Evolutionary conservation across 306 rosid genomes (phyloP).

Genomic region (Dalbergia cultrata): DNA sequence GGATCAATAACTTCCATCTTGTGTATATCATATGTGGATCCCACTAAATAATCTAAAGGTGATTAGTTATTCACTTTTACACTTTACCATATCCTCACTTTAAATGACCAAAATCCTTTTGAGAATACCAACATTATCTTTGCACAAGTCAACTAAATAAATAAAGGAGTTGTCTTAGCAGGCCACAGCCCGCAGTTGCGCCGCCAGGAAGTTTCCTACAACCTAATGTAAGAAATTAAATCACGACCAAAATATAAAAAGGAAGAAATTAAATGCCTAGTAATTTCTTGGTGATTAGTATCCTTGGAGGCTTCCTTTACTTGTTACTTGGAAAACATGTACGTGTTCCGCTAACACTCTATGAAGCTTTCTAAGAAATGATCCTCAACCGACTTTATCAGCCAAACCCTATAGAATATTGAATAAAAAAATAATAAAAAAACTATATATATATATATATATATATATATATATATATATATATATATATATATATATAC

Average conservation of each 20-base stretch:
- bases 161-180: neutral
- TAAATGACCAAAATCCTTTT: too few relatives aligned
- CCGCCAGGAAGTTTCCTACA: conserved; percentile 18
- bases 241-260: too few relatives aligned
- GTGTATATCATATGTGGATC: too few relatives aligned
- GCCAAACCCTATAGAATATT: conserved; percentile 1
- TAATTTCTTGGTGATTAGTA: conserved; percentile 15
- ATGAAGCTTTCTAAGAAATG: conserved; percentile 44
- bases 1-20: too few relatives aligned
- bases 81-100: too few relatives aligned
- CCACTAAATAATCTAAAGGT: too few relatives aligned
- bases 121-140: too few relatives aligned
- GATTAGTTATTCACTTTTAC: too few relatives aligned
- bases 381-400: neutral
- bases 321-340: conserved; percentile 23
- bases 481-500: too few relatives aligned
- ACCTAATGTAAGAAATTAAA: neutral
- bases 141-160: too few relatives aligned
- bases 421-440: neutral
- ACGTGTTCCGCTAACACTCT: conserved; percentile 15
- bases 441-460: too few relatives aligned
- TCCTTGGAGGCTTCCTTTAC: conserved; percentile 28
- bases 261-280: neutral
- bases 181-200: neutral
- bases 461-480: too few relatives aligned